Evolutionary conservation across 1,284 basidiomycete genomes (phyloP).

Genomic region (Peniophora sp.): DNA sequence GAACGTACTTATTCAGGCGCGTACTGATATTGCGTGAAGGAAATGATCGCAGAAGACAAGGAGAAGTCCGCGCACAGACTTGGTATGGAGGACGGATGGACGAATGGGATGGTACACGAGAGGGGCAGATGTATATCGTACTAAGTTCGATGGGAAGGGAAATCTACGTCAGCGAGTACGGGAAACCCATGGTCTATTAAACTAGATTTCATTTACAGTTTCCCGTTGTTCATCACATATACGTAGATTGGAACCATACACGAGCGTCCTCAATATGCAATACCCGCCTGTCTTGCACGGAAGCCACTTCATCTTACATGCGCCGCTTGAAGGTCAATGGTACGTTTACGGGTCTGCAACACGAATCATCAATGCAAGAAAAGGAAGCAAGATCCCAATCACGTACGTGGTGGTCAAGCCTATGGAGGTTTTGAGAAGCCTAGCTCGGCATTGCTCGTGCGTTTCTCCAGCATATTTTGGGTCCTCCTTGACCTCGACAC

Average conservation of each 20-base stretch:
- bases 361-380: background rate
- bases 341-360: background rate
- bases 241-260: too few species aligned
- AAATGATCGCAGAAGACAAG: background rate
- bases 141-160: too few species aligned
- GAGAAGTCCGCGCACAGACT: background rate
- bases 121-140: too few species aligned
- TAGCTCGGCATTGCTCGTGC: slow-evolving; percentile 18
- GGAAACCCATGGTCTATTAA: too few species aligned
- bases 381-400: background rate
- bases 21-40: background rate
- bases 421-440: slow-evolving; percentile 14
- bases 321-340: background rate
- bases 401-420: slow-evolving; percentile 19
- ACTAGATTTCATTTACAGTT: too few species aligned
- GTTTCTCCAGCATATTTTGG: slow-evolving; percentile 21
- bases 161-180: too few species aligned
- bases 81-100: background rate
- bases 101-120: background rate
- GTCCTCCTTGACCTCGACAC: slow-evolving; percentile 20
- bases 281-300: too few species aligned
- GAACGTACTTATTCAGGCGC: background rate
- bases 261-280: too few species aligned
- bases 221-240: too few species aligned
- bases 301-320: too few species aligned